Evolutionary conservation across 2,329 filamentous ascomycete genomes (phyloP).

Genomic region (Colletotrichum liaoningense): DNA sequence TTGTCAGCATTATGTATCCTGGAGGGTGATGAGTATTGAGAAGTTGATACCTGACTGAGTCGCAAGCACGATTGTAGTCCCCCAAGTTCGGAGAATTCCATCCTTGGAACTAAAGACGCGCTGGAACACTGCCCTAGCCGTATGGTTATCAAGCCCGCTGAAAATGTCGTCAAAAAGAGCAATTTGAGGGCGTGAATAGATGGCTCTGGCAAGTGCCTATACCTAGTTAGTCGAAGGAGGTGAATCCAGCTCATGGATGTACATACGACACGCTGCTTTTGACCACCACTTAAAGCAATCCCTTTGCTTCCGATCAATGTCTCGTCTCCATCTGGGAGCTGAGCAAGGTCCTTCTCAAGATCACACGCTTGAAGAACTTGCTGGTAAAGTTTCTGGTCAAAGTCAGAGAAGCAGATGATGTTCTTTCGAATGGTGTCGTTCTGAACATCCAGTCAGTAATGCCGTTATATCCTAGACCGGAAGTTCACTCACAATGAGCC

Average conservation of each 20-base stretch:
- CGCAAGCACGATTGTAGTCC: slow-evolving; percentile 50
- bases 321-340: slow-evolving; percentile 48
- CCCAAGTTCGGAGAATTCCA: slow-evolving; percentile 43
- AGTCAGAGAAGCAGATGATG: slow-evolving; percentile 45
- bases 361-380: slow-evolving; percentile 43
- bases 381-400: slow-evolving; percentile 42
- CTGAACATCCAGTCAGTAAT: slow-evolving; percentile 20
- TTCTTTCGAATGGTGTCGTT: slow-evolving; percentile 50
- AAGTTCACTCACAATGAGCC: slow-evolving; percentile 42
- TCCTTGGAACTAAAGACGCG: slow-evolving; percentile 41
- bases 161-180: slow-evolving; percentile 53
- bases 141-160: slow-evolving; percentile 50
- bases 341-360: slow-evolving; percentile 46
- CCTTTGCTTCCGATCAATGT: slow-evolving; percentile 58
- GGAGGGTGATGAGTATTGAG: no score
- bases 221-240: slow-evolving; percentile 3
- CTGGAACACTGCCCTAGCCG: slow-evolving; percentile 45
- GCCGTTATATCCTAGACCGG: background rate
- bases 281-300: slow-evolving; percentile 58
- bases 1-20: background rate
- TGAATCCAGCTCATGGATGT: fast-evolving
- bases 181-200: slow-evolving; percentile 47
- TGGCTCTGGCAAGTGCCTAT: slow-evolving; percentile 50
- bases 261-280: slow-evolving; percentile 55
- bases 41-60: slow-evolving; percentile 45